phyloP scores from a whole-genome alignment of 495 filamentous ascomycete species.

The Aeminium ludgeri region DNA sequence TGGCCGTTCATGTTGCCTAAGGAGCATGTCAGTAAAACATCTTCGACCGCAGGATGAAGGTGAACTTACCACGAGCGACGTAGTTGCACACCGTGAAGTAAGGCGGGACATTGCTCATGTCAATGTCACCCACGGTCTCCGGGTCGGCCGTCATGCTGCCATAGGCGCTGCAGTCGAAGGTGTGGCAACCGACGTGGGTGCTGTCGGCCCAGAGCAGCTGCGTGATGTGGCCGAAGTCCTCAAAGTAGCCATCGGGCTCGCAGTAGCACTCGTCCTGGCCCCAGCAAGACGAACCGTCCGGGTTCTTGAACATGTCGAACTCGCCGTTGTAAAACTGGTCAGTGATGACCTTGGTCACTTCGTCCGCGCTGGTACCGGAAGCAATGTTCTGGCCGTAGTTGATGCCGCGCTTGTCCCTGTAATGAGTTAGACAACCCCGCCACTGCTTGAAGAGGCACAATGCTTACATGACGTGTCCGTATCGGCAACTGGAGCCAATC shows the following conservation, averaged over 20 bases:
- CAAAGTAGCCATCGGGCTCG: constrained; percentile 41
- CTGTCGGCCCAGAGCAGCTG: constrained; percentile 75
- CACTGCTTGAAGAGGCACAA: neutral
- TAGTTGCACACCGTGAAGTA: constrained; percentile 87
- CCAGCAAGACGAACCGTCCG: constrained; percentile 38
- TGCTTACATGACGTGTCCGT: constrained; percentile 61
- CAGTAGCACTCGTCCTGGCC: constrained; percentile 29
- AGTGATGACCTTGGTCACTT: constrained; percentile 48
- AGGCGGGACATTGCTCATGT: constrained; percentile 31
- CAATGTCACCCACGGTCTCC: constrained; percentile 24
- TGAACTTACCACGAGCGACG: constrained; percentile 39
- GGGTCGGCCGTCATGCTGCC: constrained; percentile 17
- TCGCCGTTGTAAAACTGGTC: constrained; percentile 78
- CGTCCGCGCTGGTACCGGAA: constrained; percentile 26
- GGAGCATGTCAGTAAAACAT: constrained; percentile 16
- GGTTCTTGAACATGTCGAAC: constrained; percentile 30
- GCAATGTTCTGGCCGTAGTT: constrained; percentile 81
- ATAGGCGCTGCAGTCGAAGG: constrained; percentile 33
- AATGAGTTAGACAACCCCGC: constrained; percentile 6
- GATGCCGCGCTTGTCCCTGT: constrained; percentile 30
- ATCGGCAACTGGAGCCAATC: constrained; percentile 42
- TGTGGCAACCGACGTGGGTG: constrained; percentile 55
- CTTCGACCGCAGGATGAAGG: neutral
- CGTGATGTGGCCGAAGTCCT: constrained; percentile 70
- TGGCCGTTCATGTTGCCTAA: constrained; percentile 38